Conservation (phyloP, 2,329 filamentous ascomycete species). For the Purpureocillium takamizusanense region DNA sequence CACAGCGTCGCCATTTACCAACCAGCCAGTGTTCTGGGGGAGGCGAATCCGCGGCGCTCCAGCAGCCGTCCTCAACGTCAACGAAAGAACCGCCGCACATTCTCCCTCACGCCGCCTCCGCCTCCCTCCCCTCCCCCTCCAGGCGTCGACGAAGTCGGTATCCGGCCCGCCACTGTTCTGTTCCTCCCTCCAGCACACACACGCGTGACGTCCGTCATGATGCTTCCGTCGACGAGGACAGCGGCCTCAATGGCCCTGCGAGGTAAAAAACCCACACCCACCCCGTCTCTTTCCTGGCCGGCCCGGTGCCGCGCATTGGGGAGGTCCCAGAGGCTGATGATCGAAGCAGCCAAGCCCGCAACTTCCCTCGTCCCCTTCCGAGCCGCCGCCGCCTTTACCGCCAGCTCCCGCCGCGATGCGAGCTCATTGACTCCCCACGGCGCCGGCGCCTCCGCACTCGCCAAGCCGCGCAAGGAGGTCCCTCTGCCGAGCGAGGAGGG, state of each 20-base stretch:
- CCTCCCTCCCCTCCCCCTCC: too few relatives aligned
- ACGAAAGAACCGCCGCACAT: too few relatives aligned
- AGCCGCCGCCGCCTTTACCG: constrained; percentile 54
- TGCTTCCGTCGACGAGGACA: constrained; percentile 41
- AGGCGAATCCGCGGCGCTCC: constrained; percentile 1
- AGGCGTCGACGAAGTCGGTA: too few relatives aligned
- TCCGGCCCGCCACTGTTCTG: too few relatives aligned
- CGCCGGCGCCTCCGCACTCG: constrained; percentile 41
- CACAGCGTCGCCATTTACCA: constrained; percentile 2
- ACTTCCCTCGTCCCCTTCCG: constrained; percentile 55
- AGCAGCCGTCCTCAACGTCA: neutral
- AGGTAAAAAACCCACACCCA: constrained; percentile 24
- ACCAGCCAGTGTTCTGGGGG: too few relatives aligned
- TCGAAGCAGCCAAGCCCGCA: constrained; percentile 55
- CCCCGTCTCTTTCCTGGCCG: neutral
- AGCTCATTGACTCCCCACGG: constrained; percentile 44
- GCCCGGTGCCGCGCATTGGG: too few relatives aligned
- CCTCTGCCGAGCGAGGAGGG: constrained; percentile 68
- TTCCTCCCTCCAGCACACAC: too few relatives aligned
- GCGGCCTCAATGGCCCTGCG: constrained; percentile 43
- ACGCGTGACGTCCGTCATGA: too few relatives aligned
- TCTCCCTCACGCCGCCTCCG: too few relatives aligned
- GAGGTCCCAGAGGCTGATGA: too few relatives aligned
- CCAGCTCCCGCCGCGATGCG: constrained; percentile 57
- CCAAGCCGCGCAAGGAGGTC: constrained; percentile 59